Conservation (phyloP, 805 yeast genomes). For the Wickerhamiella domercqiae region DNA sequence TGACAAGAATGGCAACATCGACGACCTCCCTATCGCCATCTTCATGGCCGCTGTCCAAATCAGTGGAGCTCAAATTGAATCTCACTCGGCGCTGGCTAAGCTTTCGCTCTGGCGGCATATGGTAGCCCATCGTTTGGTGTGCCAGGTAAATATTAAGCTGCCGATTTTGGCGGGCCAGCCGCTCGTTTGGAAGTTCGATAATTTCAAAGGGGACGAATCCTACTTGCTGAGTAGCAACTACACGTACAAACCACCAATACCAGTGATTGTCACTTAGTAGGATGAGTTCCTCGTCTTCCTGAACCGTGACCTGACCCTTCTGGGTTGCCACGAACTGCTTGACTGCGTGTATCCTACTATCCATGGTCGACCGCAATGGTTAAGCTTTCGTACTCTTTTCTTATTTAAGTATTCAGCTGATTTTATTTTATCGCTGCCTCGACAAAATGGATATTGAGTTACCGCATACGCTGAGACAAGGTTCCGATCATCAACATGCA, state of each 20-base stretch:
- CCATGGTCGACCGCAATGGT: background rate
- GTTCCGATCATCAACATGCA: too few relatives aligned
- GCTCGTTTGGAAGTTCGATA: constrained; percentile 77
- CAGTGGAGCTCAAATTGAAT: background rate
- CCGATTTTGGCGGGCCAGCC: constrained; percentile 82
- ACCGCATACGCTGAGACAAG: too few relatives aligned
- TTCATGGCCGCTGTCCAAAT: too few relatives aligned
- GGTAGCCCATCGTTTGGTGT: background rate
- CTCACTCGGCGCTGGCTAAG: too few relatives aligned
- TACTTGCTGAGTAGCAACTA: constrained; percentile 44
- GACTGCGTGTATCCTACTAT: constrained; percentile 48
- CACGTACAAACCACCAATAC: constrained; percentile 89
- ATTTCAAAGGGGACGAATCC: constrained; percentile 98
- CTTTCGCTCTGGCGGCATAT: too few relatives aligned
- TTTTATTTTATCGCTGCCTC: too few relatives aligned
- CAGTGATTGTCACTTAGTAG: constrained; percentile 77
- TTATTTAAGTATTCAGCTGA: too few relatives aligned
- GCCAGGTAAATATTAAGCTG: constrained; percentile 44
- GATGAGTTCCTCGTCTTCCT: constrained; percentile 67
- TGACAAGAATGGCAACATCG: background rate
- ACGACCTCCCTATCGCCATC: too few relatives aligned
- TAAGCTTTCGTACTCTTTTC: too few relatives aligned
- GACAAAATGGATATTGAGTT: too few relatives aligned
- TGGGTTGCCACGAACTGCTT: constrained; percentile 86
- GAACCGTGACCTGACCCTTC: constrained; percentile 72